A percentile compares a stretch with the other conserved stretches of the same genome.
phyloP scores from a whole-genome alignment of 2,329 filamentous ascomycete genomes.

The Aspergillus persii region DNA sequence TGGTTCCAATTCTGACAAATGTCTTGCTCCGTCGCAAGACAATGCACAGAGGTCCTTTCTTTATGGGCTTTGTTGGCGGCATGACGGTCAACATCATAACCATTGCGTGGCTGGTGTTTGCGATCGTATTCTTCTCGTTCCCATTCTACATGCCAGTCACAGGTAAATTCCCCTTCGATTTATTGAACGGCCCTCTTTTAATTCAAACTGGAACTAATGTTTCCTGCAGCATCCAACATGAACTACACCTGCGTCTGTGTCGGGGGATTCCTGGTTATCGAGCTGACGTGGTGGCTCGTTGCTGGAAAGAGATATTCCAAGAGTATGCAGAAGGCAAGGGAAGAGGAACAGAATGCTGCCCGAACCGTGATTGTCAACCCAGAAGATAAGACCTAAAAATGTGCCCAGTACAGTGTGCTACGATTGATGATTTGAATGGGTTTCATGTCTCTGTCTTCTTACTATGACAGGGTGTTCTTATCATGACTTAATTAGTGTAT shows the following conservation, averaged over 20 bases:
- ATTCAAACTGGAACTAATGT: not conserved
- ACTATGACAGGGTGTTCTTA: too few species aligned
- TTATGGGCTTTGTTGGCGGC: conserved; percentile 41
- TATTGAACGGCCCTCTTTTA: not conserved
- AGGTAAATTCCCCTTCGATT: conserved; percentile 13
- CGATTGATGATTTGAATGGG: not conserved
- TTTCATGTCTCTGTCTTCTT: not conserved
- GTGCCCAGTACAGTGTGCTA: not conserved
- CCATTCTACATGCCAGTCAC: conserved; percentile 39
- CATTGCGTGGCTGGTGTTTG: conserved; percentile 49
- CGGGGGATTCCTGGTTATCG: conserved; percentile 40
- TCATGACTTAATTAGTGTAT: not conserved
- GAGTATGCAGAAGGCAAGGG: conserved; percentile 36
- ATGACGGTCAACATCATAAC: conserved; percentile 46
- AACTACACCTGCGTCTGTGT: conserved; percentile 52
- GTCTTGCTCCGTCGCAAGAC: conserved; percentile 44
- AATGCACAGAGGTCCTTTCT: conserved; percentile 47
- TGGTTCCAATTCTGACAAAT: conserved; percentile 48
- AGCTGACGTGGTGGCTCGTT: conserved; percentile 45
- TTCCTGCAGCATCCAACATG: conserved; percentile 39
- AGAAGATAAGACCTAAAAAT: conserved; percentile 4
- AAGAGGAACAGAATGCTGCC: conserved; percentile 57
- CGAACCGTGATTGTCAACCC: conserved; percentile 14
- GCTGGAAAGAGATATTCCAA: conserved; percentile 40
- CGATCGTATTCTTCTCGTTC: conserved; percentile 51